A percentile compares a stretch with the other conserved stretches of the same genome.
phyloP scores from a whole-genome alignment of 352 stramenopile species.

The Peronospora belbahrii region DNA sequence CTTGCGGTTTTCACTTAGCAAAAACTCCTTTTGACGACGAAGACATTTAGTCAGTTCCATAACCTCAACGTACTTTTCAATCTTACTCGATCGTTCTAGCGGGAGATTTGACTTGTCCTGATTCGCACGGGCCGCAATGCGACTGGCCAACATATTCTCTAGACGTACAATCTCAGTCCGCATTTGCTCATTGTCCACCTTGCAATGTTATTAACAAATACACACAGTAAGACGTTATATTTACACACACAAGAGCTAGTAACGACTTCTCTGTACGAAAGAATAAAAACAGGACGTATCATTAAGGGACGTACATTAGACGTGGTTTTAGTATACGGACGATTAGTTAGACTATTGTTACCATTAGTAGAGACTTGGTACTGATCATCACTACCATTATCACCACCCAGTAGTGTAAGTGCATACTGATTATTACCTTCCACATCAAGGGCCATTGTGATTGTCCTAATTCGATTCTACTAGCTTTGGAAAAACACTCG shows the following conservation, averaged over 20 bases:
- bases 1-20: slow-evolving; percentile 83
- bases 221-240: too few species aligned
- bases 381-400: slow-evolving; percentile 49
- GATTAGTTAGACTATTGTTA: slow-evolving; percentile 23
- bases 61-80: slow-evolving; percentile 84
- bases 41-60: slow-evolving; percentile 86
- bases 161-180: slow-evolving; percentile 66
- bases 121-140: slow-evolving; percentile 64
- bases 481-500: not conserved
- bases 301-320: slow-evolving; percentile 31
- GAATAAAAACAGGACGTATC: too few species aligned
- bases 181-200: slow-evolving; percentile 79
- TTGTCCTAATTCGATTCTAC: not conserved
- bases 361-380: slow-evolving; percentile 26
- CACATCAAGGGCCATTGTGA: slow-evolving; percentile 33
- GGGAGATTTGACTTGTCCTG: slow-evolving; percentile 59
- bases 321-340: slow-evolving; percentile 53
- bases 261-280: too few species aligned
- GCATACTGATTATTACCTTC: slow-evolving; percentile 36
- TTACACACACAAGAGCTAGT: too few species aligned
- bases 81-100: slow-evolving; percentile 73
- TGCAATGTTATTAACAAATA: not conserved
- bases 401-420: slow-evolving; percentile 48
- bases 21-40: slow-evolving; percentile 76
- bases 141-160: slow-evolving; percentile 63